phyloP scores from a whole-genome alignment of 768 basidiomycete species.

The Leccinum pellstonianum region DNA sequence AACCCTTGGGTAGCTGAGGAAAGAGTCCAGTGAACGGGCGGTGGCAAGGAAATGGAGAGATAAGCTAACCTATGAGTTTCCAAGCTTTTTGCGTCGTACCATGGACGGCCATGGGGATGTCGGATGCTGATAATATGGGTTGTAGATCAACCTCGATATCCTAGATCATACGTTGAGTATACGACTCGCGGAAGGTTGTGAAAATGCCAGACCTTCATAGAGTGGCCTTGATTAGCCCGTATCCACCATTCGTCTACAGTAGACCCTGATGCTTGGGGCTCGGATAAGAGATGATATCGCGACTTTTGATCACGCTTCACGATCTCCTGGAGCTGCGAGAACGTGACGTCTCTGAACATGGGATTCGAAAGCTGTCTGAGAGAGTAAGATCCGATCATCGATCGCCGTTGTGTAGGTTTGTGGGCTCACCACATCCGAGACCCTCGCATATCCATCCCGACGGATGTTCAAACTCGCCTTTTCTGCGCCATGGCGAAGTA shows the following conservation, averaged over 20 bases:
- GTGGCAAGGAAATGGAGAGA: neutral
- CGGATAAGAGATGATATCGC: conserved; percentile 58
- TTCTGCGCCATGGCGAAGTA: conserved; percentile 88
- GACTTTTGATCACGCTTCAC: conserved; percentile 68
- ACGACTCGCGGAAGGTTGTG: neutral
- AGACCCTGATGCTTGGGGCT: conserved; percentile 39
- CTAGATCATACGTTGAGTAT: conserved; percentile 36
- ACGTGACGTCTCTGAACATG: conserved; percentile 60
- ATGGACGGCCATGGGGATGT: conserved; percentile 82
- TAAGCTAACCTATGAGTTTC: conserved; percentile 59
- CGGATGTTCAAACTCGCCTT: conserved; percentile 75
- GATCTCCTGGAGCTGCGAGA: conserved; percentile 54
- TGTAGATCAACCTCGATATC: conserved; percentile 65
- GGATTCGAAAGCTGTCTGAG: conserved; percentile 61
- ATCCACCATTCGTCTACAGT: conserved; percentile 71
- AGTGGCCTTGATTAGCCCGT: conserved; percentile 88
- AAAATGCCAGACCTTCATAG: conserved; percentile 57
- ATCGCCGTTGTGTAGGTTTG: neutral
- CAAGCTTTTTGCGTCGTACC: conserved; percentile 73
- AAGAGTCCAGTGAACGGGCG: neutral
- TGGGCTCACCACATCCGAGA: conserved; percentile 76
- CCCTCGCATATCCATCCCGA: conserved; percentile 80
- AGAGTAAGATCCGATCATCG: conserved; percentile 4
- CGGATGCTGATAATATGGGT: conserved; percentile 51
- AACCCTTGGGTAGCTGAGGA: conserved; percentile 63